Percentiles rank a stretch among this genome's conserved stretches.
Evolutionary conservation across 2,329 filamentous ascomycete species (phyloP).

Genomic region (Emergomyces africanus): DNA sequence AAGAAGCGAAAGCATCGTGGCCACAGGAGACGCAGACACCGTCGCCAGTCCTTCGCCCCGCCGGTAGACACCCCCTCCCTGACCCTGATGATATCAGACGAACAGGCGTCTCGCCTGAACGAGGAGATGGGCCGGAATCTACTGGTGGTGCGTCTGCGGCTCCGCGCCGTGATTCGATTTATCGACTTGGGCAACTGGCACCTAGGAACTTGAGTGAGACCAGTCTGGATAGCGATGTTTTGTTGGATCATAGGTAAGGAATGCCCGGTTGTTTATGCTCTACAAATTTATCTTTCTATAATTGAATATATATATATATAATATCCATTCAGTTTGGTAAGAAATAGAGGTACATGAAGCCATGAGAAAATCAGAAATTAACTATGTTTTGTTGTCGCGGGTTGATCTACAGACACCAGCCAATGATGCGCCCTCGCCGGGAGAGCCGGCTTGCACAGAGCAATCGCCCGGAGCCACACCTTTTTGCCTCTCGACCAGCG

Average conservation of each 20-base stretch:
- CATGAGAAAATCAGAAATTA: neutral
- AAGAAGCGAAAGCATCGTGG: slow-evolving; percentile 65
- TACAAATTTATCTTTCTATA: too few relatives aligned
- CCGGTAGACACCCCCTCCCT: slow-evolving; percentile 41
- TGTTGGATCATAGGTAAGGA: slow-evolving; percentile 69
- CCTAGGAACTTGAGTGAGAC: slow-evolving; percentile 59
- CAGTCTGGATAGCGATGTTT: slow-evolving; percentile 76
- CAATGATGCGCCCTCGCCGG: slow-evolving; percentile 51
- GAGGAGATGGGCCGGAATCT: slow-evolving; percentile 29
- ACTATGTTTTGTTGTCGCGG: neutral
- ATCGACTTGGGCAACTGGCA: slow-evolving; percentile 34
- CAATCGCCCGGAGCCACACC: slow-evolving; percentile 20
- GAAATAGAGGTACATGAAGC: neutral
- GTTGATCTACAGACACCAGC: slow-evolving; percentile 39
- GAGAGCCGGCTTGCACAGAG: slow-evolving; percentile 32
- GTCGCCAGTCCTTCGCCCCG: slow-evolving; percentile 69
- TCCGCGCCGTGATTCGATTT: slow-evolving; percentile 37
- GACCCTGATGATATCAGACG: slow-evolving; percentile 13
- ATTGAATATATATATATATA: neutral
- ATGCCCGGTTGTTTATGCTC: neutral
- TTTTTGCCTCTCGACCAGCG: neutral
- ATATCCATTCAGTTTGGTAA: neutral
- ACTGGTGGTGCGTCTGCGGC: slow-evolving; percentile 18
- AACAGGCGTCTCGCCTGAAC: slow-evolving; percentile 35
- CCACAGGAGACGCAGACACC: slow-evolving; percentile 62